Percentiles rank a stretch among this genome's conserved stretches.
Evolutionary conservation across 1,284 basidiomycete species (phyloP).

Genomic region (Hortiboletus rubellus): DNA sequence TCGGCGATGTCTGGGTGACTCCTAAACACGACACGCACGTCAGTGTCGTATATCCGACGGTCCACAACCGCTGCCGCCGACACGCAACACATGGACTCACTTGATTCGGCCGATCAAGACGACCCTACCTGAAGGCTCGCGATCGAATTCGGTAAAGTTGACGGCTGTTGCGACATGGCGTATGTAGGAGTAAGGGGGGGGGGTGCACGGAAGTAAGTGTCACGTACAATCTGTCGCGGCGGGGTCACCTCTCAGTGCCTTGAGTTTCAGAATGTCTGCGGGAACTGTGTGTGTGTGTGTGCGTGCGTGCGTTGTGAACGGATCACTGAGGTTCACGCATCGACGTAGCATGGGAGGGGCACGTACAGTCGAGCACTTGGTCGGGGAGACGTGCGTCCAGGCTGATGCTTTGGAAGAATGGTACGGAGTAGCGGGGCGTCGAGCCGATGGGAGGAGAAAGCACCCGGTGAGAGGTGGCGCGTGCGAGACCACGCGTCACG

Average conservation of each 20-base stretch:
- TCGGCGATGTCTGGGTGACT: slow-evolving; percentile 79
- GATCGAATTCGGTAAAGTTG: slow-evolving; percentile 72
- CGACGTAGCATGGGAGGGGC: not conserved
- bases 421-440: slow-evolving; percentile 42
- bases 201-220: not conserved
- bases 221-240: slow-evolving; percentile 62
- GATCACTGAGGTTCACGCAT: not conserved
- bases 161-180: slow-evolving; percentile 48
- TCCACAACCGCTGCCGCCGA: not conserved
- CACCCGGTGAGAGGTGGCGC: slow-evolving; percentile 43
- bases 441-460: slow-evolving; percentile 38
- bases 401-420: slow-evolving; percentile 45
- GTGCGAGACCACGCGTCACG: slow-evolving; percentile 39
- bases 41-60: not conserved
- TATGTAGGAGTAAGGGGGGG: not conserved
- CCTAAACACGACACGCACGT: slow-evolving; percentile 39
- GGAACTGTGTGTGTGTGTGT: slow-evolving; percentile 23
- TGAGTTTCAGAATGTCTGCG: slow-evolving; percentile 28
- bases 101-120: slow-evolving; percentile 72
- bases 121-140: slow-evolving; percentile 66
- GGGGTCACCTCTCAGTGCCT: slow-evolving; percentile 52
- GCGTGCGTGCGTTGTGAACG: not conserved
- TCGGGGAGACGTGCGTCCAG: slow-evolving; percentile 34
- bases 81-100: slow-evolving; percentile 39
- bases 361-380: slow-evolving; percentile 36